phyloP scores from a whole-genome alignment of 208 protist genomes.

The Tritrichomonas foetus region DNA sequence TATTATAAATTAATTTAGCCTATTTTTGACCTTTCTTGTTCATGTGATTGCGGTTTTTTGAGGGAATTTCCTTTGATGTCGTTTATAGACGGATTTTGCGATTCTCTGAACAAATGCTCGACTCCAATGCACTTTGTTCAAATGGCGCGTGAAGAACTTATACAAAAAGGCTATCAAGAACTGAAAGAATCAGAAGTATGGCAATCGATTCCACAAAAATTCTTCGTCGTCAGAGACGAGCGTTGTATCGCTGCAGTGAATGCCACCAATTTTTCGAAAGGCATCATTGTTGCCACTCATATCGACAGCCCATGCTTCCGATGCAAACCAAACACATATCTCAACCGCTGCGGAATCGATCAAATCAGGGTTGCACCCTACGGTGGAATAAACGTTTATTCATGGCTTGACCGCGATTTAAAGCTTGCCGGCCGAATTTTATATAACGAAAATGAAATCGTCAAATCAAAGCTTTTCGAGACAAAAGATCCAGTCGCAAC shows the following conservation, averaged over 20 bases:
- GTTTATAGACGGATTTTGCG: neutral
- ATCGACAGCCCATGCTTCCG: neutral
- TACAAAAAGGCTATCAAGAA: neutral
- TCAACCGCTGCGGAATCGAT: neutral
- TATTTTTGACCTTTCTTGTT: no score
- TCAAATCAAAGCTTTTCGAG: neutral
- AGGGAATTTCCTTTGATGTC: neutral
- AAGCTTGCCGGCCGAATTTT: neutral
- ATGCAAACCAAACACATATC: neutral
- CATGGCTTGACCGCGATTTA: constrained; percentile 14
- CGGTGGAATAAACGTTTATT: neutral
- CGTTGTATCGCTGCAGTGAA: neutral
- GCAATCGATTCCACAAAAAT: constrained; percentile 23
- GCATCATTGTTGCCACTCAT: neutral
- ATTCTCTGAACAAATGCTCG: neutral
- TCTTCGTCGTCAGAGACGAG: constrained; percentile 15
- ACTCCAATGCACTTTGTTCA: neutral
- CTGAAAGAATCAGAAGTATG: neutral
- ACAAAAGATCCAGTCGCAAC: neutral
- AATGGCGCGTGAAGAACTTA: neutral
- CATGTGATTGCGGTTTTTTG: no score
- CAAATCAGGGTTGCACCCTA: neutral
- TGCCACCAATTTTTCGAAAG: neutral
- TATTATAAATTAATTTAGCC: no score
- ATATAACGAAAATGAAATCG: neutral